phyloP scores from a whole-genome alignment of 495 filamentous ascomycete genomes.

The Penicillium dipodomyicola region DNA sequence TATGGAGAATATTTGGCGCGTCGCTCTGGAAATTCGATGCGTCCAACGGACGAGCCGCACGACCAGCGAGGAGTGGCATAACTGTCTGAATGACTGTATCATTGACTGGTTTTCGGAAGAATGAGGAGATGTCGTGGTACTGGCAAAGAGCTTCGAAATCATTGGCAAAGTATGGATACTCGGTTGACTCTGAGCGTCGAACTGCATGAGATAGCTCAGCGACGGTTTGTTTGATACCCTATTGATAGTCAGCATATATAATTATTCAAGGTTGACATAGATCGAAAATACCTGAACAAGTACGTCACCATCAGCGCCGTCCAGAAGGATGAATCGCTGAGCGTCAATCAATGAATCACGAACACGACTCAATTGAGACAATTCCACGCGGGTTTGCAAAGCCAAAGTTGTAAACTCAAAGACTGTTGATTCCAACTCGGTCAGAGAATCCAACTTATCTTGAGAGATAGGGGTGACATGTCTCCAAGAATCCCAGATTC shows the following conservation, averaged over 20 bases:
- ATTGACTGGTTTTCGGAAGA: constrained; percentile 17
- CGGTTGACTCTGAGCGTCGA: constrained; percentile 38
- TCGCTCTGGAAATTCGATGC: constrained; percentile 32
- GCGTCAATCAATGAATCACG: constrained; percentile 46
- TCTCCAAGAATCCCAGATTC: constrained; percentile 70
- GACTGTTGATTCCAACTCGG: constrained; percentile 66
- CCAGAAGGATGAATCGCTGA: constrained; percentile 39
- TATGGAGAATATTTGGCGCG: constrained; percentile 39
- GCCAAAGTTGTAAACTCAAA: constrained; percentile 66
- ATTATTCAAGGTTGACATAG: background rate
- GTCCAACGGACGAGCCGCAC: constrained; percentile 36
- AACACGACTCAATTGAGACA: constrained; percentile 39
- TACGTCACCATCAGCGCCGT: constrained; percentile 38
- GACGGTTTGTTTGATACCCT: constrained; percentile 57
- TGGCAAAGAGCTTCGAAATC: constrained; percentile 69
- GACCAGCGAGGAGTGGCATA: constrained; percentile 42
- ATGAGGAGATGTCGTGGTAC: constrained; percentile 48
- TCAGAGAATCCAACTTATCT: constrained; percentile 47
- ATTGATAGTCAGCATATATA: constrained; percentile 15
- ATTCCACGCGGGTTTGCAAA: constrained; percentile 42
- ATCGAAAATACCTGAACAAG: constrained; percentile 31
- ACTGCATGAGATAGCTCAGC: constrained; percentile 48
- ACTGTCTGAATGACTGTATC: constrained; percentile 30
- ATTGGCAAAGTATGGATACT: constrained; percentile 49
- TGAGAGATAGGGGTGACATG: constrained; percentile 60